Evolutionary conservation across 139 green algal genomes (phyloP).

Genomic region (Micractinium sp.): DNA sequence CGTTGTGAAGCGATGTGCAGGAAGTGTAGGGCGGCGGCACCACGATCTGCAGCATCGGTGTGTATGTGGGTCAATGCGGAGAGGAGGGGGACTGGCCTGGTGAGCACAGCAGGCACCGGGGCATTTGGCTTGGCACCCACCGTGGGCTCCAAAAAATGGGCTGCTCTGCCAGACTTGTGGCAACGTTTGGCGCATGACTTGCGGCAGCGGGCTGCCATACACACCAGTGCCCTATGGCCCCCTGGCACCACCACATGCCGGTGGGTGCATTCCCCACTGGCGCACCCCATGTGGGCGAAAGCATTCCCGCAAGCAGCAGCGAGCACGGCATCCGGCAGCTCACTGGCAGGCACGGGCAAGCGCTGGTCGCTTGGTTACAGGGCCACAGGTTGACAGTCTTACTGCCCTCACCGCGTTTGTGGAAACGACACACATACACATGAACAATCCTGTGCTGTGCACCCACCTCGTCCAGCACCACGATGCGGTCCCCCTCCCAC

Average conservation of each 20-base stretch:
- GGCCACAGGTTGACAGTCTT: not conserved
- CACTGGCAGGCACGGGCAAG: not conserved
- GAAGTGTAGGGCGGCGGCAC: conserved; percentile 37
- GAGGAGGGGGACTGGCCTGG: not conserved
- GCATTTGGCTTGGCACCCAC: too few species aligned
- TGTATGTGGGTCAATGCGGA: not conserved
- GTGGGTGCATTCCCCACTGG: too few species aligned
- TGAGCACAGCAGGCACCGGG: not conserved
- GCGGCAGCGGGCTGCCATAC: too few species aligned
- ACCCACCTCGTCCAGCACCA: conserved; percentile 81
- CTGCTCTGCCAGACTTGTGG: too few species aligned
- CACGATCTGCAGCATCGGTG: conserved; percentile 8
- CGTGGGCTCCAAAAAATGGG: too few species aligned
- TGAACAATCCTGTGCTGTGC: not conserved
- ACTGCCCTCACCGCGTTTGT: not conserved
- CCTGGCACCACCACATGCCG: too few species aligned
- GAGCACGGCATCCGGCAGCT: too few species aligned
- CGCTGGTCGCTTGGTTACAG: not conserved
- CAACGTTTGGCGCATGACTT: too few species aligned
- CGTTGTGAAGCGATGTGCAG: conserved; percentile 18
- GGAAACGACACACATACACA: conserved; percentile 4
- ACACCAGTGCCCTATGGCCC: too few species aligned
- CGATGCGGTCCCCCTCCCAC: conserved; percentile 75
- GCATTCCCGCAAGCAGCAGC: not conserved
- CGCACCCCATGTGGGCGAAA: too few species aligned